phyloP scores from a whole-genome alignment of 1,139 yeast genomes.

The Suhomyces choctaworum region DNA sequence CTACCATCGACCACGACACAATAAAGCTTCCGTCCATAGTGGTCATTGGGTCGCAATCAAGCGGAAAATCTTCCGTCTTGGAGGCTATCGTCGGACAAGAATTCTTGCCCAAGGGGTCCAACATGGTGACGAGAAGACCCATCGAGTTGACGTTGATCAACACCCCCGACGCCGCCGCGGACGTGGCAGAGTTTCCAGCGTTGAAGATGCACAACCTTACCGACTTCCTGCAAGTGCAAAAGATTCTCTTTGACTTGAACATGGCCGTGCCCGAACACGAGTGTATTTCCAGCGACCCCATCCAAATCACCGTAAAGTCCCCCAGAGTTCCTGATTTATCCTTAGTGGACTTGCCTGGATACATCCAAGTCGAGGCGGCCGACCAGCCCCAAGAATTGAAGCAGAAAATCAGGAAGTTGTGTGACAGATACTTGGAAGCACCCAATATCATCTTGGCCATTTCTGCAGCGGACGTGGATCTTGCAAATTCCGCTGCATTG shows the following conservation, averaged over 20 bases:
- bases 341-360: slow-evolving; percentile 94
- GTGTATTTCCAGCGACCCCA: slow-evolving; percentile 88
- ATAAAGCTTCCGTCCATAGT: slow-evolving; percentile 90
- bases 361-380: slow-evolving; percentile 93
- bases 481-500: slow-evolving; percentile 93
- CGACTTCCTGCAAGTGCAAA: slow-evolving; percentile 86
- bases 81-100: slow-evolving; percentile 95
- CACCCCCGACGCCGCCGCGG: slow-evolving; percentile 79
- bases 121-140: slow-evolving; percentile 96
- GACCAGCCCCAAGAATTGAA: slow-evolving; percentile 91
- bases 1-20: slow-evolving; percentile 76
- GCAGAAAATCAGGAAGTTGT: slow-evolving; percentile 71
- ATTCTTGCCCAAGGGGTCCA: slow-evolving; percentile 89
- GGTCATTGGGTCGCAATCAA: slow-evolving; percentile 95
- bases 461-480: slow-evolving; percentile 96
- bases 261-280: slow-evolving; percentile 87
- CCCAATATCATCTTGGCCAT: slow-evolving; percentile 96
- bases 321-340: slow-evolving; percentile 93
- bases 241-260: slow-evolving; percentile 79
- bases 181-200: slow-evolving; percentile 92
- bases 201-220: slow-evolving; percentile 77
- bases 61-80: slow-evolving; percentile 92
- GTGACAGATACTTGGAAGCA: slow-evolving; percentile 81
- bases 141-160: slow-evolving; percentile 89
- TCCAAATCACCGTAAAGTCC: slow-evolving; percentile 85